phyloP scores from a whole-genome alignment of 129 eudicot genomes.

The Centrapalus pauciflorus region DNA sequence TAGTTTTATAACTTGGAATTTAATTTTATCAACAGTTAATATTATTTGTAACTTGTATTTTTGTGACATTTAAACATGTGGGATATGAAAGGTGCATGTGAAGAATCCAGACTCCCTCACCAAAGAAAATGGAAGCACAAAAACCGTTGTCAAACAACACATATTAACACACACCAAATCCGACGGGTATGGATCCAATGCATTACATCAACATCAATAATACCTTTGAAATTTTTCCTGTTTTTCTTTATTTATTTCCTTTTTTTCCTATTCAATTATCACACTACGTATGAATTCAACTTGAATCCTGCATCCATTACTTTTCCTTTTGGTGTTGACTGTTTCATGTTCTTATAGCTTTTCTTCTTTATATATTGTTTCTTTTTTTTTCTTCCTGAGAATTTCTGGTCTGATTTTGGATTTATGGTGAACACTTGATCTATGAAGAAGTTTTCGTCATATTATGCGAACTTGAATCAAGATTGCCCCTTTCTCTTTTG shows the following conservation, averaged over 20 bases:
- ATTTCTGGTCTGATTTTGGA: neutral
- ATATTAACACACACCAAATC: conserved; percentile 1
- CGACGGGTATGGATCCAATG: conserved; percentile 21
- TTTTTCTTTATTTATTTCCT: neutral
- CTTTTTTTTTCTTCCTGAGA: neutral
- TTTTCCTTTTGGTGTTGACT: conserved; percentile 14
- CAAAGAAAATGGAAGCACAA: neutral
- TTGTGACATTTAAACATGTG: neutral
- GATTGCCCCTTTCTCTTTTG: neutral
- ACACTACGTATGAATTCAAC: neutral
- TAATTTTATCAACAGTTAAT: too few relatives aligned
- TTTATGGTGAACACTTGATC: neutral
- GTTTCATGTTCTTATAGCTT: conserved; percentile 24
- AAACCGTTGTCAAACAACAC: conserved; percentile 18
- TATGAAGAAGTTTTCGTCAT: neutral
- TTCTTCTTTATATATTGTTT: conserved; percentile 20
- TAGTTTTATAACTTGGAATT: too few relatives aligned
- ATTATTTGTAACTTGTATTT: neutral
- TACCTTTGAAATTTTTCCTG: neutral
- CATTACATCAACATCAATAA: conserved; percentile 16
- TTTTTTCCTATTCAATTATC: neutral
- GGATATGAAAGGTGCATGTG: neutral
- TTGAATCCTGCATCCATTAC: conserved; percentile 10
- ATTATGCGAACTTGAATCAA: conserved; percentile 15
- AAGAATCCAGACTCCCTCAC: neutral